These are phyloP conservation scores for Monoraphidium neglectum DNA, from an alignment of 139 green algal species.

Conservation along the genomic window DNA sequence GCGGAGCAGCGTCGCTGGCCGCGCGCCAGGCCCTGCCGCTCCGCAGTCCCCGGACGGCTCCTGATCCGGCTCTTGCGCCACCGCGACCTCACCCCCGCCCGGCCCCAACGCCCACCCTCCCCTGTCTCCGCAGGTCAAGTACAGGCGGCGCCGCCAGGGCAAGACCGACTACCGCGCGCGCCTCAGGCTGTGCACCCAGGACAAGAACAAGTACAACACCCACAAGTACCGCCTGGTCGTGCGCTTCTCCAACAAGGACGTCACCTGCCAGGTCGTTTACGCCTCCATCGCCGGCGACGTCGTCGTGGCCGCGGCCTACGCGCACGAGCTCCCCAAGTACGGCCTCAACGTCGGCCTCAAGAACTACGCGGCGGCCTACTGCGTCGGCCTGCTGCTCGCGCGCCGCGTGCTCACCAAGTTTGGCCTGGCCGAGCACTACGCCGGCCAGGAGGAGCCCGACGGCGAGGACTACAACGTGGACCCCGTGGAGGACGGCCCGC, in stretches of 20 bases:
- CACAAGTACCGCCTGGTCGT: constrained; percentile 89
- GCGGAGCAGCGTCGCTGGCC: neutral
- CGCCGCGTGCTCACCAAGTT: constrained; percentile 95
- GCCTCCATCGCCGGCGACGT: constrained; percentile 95
- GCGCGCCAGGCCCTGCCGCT: neutral
- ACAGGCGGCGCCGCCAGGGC: constrained; percentile 68
- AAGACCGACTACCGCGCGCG: constrained; percentile 98
- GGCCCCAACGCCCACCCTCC: no score
- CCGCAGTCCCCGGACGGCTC: neutral
- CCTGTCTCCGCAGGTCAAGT: constrained; percentile 90
- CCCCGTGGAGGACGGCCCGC: constrained; percentile 81
- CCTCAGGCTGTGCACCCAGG: constrained; percentile 89
- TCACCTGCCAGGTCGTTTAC: constrained; percentile 93
- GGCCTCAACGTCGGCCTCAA: constrained; percentile 93
- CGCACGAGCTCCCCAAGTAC: constrained; percentile 94
- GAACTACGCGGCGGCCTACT: constrained; percentile 98
- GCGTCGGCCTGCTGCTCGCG: constrained; percentile 92
- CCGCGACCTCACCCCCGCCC: no score
- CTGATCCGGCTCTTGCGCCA: neutral
- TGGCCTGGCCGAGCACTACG: constrained; percentile 89
- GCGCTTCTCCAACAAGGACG: constrained; percentile 90
- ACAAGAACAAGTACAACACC: constrained; percentile 99
- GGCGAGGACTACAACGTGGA: constrained; percentile 99
- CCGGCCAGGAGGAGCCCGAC: constrained; percentile 58
- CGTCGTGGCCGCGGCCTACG: constrained; percentile 86